Percentiles rank a stretch among this genome's conserved stretches.
Evolutionary conservation across 2,329 filamentous ascomycete species (phyloP).

Genomic region (Aspergillus sp.): DNA sequence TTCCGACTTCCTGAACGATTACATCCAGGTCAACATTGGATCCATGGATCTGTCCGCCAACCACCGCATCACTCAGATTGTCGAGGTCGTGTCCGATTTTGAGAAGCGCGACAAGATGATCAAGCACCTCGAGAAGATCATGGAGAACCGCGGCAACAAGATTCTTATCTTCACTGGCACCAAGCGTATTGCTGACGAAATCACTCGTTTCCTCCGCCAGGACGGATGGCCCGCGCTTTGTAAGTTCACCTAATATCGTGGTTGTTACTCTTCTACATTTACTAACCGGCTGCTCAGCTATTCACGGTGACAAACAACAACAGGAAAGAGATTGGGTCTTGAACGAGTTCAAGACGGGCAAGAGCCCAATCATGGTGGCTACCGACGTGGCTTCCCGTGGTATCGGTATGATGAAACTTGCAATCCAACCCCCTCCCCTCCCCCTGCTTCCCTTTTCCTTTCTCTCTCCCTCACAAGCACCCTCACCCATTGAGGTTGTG

Average conservation of each 20-base stretch:
- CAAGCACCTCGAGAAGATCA: slow-evolving; percentile 95
- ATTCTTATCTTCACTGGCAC: slow-evolving; percentile 84
- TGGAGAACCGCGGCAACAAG: slow-evolving; percentile 96
- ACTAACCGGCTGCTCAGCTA: slow-evolving; percentile 60
- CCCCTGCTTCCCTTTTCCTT: slow-evolving; percentile 23
- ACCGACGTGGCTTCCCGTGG: slow-evolving; percentile 99
- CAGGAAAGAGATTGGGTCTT: slow-evolving; percentile 99
- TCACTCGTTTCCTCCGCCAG: slow-evolving; percentile 93
- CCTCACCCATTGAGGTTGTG: slow-evolving; percentile 54
- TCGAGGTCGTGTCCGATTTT: slow-evolving; percentile 92
- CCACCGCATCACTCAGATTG: slow-evolving; percentile 95
- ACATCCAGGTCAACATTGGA: slow-evolving; percentile 98
- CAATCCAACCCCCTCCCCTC: slow-evolving; percentile 43
- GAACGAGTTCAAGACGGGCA: slow-evolving; percentile 98
- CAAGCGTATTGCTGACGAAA: slow-evolving; percentile 94
- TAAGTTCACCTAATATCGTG: slow-evolving; percentile 50
- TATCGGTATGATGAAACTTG: slow-evolving; percentile 91
- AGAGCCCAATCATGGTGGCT: slow-evolving; percentile 99
- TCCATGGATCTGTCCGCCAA: slow-evolving; percentile 95
- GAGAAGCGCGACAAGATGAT: slow-evolving; percentile 98
- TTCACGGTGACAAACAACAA: slow-evolving; percentile 99
- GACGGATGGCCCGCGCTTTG: slow-evolving; percentile 97
- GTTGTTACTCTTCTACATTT: slow-evolving; percentile 19
- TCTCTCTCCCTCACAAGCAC: slow-evolving; percentile 35
- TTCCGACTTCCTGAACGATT: slow-evolving; percentile 86